Conservation (phyloP, 495 filamentous ascomycete species). For the Stereocaulon alpinum region DNA sequence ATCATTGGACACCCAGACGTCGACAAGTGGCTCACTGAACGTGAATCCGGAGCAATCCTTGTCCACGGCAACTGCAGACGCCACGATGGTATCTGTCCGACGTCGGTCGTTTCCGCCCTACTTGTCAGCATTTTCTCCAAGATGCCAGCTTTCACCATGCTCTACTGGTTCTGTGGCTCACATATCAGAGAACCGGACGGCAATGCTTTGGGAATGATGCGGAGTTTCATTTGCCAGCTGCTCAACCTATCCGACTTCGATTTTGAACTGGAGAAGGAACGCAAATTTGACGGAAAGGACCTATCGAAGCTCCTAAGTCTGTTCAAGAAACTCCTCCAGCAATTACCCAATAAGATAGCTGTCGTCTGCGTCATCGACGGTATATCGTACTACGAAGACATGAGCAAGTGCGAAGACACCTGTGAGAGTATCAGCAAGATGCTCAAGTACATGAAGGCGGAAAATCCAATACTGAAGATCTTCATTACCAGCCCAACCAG, state of each 20-base stretch:
- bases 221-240: slow-evolving; percentile 15
- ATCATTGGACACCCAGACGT: slow-evolving; percentile 4
- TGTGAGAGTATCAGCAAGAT: slow-evolving; percentile 2
- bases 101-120: slow-evolving; percentile 14
- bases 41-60: slow-evolving; percentile 8
- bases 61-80: slow-evolving; percentile 17
- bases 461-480: slow-evolving; percentile 6
- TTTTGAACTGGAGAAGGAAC: slow-evolving; percentile 2
- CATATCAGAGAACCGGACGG: slow-evolving; percentile 2
- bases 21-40: slow-evolving; percentile 8
- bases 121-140: slow-evolving; percentile 13
- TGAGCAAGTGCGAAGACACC: not conserved
- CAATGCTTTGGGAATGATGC: slow-evolving; percentile 14
- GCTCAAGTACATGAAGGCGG: slow-evolving; percentile 4
- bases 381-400: slow-evolving; percentile 13
- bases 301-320: slow-evolving; percentile 8
- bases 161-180: slow-evolving; percentile 17
- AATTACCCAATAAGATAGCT: not conserved
- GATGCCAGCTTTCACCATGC: slow-evolving; percentile 4
- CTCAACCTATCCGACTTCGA: slow-evolving; percentile 2
- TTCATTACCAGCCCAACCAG: slow-evolving; percentile 12
- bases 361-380: slow-evolving; percentile 17
- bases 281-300: slow-evolving; percentile 7
- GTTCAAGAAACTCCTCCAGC: slow-evolving; percentile 8
- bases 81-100: slow-evolving; percentile 13